Evolutionary conservation across 2,329 filamentous ascomycete species (phyloP).

Genomic region (Allantophomopsis lycopodina): DNA sequence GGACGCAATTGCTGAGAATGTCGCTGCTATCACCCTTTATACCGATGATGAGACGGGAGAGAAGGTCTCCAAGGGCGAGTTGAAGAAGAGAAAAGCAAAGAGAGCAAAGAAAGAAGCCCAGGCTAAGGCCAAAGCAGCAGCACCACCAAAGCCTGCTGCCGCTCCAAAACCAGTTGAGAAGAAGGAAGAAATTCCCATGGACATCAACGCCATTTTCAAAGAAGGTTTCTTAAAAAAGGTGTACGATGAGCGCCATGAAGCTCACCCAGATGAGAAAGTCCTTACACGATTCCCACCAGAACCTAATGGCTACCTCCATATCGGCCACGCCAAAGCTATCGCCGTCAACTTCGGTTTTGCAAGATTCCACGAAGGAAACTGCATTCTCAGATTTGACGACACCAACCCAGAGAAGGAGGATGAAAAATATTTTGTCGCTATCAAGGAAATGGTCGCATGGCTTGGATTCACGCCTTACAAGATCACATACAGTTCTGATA

Average conservation of each 20-base stretch:
- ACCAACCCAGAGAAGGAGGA: constrained; percentile 93
- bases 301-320: constrained; percentile 87
- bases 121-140: constrained; percentile 35
- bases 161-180: constrained; percentile 11
- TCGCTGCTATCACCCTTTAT: constrained; percentile 40
- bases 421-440: constrained; percentile 79
- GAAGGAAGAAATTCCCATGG: constrained; percentile 23
- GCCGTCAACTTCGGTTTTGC: constrained; percentile 95
- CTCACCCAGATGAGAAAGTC: constrained; percentile 43
- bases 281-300: constrained; percentile 70
- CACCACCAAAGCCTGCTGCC: constrained; percentile 19
- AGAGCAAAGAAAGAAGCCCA: constrained; percentile 40
- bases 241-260: constrained; percentile 52
- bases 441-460: constrained; percentile 79
- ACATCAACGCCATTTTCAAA: constrained; percentile 63
- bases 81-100: constrained; percentile 47
- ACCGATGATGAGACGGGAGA: constrained; percentile 48
- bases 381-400: constrained; percentile 76
- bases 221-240: constrained; percentile 63
- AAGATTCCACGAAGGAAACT: constrained; percentile 51
- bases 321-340: constrained; percentile 92
- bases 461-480: constrained; percentile 67
- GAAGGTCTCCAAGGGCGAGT: constrained; percentile 48
- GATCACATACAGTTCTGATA: constrained; percentile 81
- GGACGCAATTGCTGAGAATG: constrained; percentile 26